Percentiles rank a stretch among this genome's conserved stretches.
Evolutionary conservation across 108 stramenopile genomes (phyloP).

Genomic region (Schizochytrium sp.): DNA sequence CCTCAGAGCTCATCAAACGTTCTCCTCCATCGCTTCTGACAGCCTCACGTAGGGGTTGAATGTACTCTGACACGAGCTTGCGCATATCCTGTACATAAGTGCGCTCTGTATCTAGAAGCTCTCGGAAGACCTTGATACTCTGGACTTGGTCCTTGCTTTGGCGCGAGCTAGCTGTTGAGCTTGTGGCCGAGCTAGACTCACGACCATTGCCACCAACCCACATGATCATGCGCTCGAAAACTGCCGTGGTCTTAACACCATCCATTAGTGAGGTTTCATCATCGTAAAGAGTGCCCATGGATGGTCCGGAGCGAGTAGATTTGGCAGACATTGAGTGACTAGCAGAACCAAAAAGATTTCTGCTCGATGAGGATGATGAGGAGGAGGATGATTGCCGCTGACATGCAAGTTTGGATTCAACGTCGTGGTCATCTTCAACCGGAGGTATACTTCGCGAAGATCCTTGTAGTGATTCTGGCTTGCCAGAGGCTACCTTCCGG

Average conservation of each 20-base stretch:
- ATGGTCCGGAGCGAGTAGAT: too few relatives aligned
- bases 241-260: conserved; percentile 43
- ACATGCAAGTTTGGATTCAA: background rate
- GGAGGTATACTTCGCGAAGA: background rate
- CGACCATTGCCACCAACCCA: background rate
- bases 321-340: too few relatives aligned
- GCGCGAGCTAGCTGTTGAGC: background rate
- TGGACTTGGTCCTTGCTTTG: conserved; percentile 51
- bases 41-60: conserved; percentile 34
- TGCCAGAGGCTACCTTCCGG: background rate
- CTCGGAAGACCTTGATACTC: conserved; percentile 57
- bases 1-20: conserved; percentile 38
- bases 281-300: background rate
- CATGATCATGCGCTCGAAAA: conserved; percentile 60
- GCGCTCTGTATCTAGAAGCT: conserved; percentile 34
- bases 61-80: conserved; percentile 57
- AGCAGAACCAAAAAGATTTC: too few relatives aligned
- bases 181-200: background rate
- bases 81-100: conserved; percentile 51
- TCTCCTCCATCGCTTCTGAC: conserved; percentile 39
- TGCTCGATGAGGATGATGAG: background rate
- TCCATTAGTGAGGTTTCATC: conserved; percentile 38
- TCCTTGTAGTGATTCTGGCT: background rate
- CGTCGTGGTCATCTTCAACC: background rate
- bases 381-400: background rate